phyloP scores from a whole-genome alignment of 2,329 filamentous ascomycete species.

The Truncatella angustata region DNA sequence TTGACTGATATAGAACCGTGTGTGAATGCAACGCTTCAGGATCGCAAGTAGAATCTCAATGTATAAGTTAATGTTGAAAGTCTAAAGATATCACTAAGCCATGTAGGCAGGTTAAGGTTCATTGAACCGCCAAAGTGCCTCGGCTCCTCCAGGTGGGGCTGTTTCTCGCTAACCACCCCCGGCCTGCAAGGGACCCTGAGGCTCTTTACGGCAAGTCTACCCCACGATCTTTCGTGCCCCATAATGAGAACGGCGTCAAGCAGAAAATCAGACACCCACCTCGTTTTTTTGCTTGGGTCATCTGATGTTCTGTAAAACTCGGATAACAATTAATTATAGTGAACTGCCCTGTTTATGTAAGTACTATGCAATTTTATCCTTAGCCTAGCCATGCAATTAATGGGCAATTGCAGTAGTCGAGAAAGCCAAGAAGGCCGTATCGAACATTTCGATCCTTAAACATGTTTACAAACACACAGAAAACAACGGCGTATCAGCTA shows the following conservation, averaged over 20 bases:
- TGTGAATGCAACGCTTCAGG: too few relatives aligned
- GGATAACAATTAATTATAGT: too few relatives aligned
- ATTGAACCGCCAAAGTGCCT: background rate
- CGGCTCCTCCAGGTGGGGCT: background rate
- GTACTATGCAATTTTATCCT: too few relatives aligned
- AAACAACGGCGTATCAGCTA: too few relatives aligned
- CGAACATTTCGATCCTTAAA: too few relatives aligned
- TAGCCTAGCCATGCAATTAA: too few relatives aligned
- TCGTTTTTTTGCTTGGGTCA: constrained; percentile 35
- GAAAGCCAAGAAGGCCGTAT: too few relatives aligned
- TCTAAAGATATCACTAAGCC: background rate
- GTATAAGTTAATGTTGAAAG: background rate
- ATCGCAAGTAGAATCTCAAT: too few relatives aligned
- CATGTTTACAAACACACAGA: too few relatives aligned
- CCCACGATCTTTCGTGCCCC: constrained; percentile 28
- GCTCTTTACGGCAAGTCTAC: background rate
- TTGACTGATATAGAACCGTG: too few relatives aligned
- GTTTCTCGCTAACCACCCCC: background rate
- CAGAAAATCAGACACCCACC: constrained; percentile 42
- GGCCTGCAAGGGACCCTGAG: background rate
- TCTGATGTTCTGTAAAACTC: constrained; percentile 45
- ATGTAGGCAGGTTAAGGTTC: background rate
- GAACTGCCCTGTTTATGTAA: too few relatives aligned
- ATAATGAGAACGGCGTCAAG: constrained; percentile 41
- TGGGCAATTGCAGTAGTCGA: too few relatives aligned